These are phyloP conservation scores for Rubroboletus pulcherrimus DNA, from an alignment of 768 basidiomycete species.

Conservation along the genomic window DNA sequence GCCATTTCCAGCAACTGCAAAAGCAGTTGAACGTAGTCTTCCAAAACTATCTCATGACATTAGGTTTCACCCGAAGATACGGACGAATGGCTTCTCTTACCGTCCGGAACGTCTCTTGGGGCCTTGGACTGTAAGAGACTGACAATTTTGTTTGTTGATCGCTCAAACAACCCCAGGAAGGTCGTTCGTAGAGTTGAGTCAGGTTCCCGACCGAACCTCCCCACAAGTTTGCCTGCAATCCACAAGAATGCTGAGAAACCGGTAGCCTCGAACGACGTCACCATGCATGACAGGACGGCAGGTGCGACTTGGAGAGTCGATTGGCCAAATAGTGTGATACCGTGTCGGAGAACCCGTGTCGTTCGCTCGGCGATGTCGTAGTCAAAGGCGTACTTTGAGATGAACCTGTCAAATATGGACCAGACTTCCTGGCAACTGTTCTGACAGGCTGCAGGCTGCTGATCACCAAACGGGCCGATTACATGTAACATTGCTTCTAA, in stretches of 20 bases:
- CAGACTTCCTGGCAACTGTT: slow-evolving; percentile 79
- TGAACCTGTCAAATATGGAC: slow-evolving; percentile 75
- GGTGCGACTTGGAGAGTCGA: slow-evolving; percentile 65
- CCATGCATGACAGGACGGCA: slow-evolving; percentile 71
- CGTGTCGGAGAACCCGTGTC: slow-evolving; percentile 81
- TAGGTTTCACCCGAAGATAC: neutral
- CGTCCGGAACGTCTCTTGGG: slow-evolving; percentile 80
- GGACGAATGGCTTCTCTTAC: slow-evolving; percentile 45
- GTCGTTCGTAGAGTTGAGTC: slow-evolving; percentile 52
- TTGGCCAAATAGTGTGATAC: slow-evolving; percentile 74
- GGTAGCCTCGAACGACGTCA: slow-evolving; percentile 70
- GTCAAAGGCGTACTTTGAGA: slow-evolving; percentile 72
- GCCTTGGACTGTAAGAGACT: slow-evolving; percentile 62
- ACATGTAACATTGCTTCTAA: slow-evolving; percentile 88
- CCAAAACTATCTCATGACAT: slow-evolving; percentile 61
- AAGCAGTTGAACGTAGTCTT: slow-evolving; percentile 87
- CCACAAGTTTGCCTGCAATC: slow-evolving; percentile 87
- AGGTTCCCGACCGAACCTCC: slow-evolving; percentile 67
- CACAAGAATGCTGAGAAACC: slow-evolving; percentile 87
- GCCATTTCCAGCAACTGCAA: slow-evolving; percentile 60
- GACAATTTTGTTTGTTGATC: slow-evolving; percentile 68
- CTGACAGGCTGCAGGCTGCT: slow-evolving; percentile 75
- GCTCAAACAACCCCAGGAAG: slow-evolving; percentile 67
- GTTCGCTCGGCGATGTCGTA: slow-evolving; percentile 78
- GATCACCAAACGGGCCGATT: slow-evolving; percentile 77